Percentiles rank a stretch among this genome's conserved stretches.
Evolutionary conservation across 2,329 filamentous ascomycete species (phyloP).

Genomic region (Fusarium ambrosium): DNA sequence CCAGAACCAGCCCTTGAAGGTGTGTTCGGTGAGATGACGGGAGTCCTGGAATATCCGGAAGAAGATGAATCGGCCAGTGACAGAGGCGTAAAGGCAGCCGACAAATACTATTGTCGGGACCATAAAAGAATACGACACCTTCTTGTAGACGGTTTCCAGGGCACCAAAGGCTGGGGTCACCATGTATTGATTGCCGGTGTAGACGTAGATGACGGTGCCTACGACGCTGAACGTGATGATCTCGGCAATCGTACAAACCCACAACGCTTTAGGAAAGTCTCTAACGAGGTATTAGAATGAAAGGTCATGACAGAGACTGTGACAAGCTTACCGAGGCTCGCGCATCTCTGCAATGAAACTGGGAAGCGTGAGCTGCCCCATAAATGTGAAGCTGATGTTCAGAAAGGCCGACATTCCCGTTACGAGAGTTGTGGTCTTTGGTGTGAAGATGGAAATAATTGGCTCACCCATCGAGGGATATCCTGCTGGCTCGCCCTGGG

Average conservation of each 20-base stretch:
- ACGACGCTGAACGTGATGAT: conserved; percentile 87
- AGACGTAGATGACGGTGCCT: conserved; percentile 83
- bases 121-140: conserved; percentile 94
- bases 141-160: conserved; percentile 82
- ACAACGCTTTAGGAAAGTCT: conserved; percentile 93
- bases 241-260: conserved; percentile 89
- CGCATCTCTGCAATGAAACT: conserved; percentile 97
- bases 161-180: conserved; percentile 89
- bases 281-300: conserved; percentile 59
- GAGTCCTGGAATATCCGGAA: conserved; percentile 87
- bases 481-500: conserved; percentile 78
- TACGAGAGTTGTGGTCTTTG: conserved; percentile 81
- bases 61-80: conserved; percentile 90
- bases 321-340: conserved; percentile 60
- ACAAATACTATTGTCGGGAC: conserved; percentile 93
- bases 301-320: neutral
- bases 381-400: conserved; percentile 96
- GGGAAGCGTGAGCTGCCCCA: conserved; percentile 92
- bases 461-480: conserved; percentile 73
- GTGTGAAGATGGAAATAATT: conserved; percentile 75
- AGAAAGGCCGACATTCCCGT: conserved; percentile 87
- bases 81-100: conserved; percentile 89
- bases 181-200: conserved; percentile 90
- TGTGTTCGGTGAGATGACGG: conserved; percentile 83
- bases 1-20: conserved; percentile 80